These are phyloP conservation scores for Chlamydomonas sphaeroides DNA, from an alignment of 139 green algal genomes.

Conservation along the genomic window DNA sequence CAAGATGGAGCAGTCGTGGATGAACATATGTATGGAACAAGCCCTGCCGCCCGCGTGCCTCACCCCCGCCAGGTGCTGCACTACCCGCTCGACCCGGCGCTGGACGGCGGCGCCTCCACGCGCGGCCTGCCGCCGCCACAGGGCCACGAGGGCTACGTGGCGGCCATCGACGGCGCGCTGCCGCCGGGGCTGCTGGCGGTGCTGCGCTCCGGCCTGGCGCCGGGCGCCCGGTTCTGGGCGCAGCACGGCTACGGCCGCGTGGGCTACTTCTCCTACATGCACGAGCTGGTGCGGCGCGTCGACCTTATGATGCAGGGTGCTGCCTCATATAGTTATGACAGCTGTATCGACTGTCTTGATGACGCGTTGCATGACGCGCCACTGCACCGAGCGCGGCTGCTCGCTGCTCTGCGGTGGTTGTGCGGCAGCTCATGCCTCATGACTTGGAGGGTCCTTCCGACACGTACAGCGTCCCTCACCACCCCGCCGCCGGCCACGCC, in stretches of 20 bases:
- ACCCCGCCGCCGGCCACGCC: not conserved
- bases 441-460: no score
- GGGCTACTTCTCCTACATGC: slow-evolving; percentile 65
- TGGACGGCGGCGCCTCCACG: not conserved
- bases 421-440: no score
- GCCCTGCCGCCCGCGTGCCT: not conserved
- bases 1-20: no score
- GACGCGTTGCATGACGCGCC: no score
- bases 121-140: not conserved
- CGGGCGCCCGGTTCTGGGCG: slow-evolving; percentile 42
- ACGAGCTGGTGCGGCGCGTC: slow-evolving; percentile 49
- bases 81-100: slow-evolving; percentile 24
- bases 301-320: no score
- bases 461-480: not conserved
- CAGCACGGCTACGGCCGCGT: slow-evolving; percentile 51
- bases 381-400: no score
- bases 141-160: not conserved
- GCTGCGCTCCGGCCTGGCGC: slow-evolving; percentile 46
- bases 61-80: slow-evolving; percentile 12
- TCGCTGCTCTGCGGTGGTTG: no score
- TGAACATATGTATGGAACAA: not conserved
- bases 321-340: no score
- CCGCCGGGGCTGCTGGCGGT: slow-evolving; percentile 34
- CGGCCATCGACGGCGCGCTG: slow-evolving; percentile 44
- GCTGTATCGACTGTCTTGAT: no score